These are phyloP conservation scores for Trypanosoma rangeli DNA, from an alignment of 208 protist genomes.

Conservation along the genomic window DNA sequence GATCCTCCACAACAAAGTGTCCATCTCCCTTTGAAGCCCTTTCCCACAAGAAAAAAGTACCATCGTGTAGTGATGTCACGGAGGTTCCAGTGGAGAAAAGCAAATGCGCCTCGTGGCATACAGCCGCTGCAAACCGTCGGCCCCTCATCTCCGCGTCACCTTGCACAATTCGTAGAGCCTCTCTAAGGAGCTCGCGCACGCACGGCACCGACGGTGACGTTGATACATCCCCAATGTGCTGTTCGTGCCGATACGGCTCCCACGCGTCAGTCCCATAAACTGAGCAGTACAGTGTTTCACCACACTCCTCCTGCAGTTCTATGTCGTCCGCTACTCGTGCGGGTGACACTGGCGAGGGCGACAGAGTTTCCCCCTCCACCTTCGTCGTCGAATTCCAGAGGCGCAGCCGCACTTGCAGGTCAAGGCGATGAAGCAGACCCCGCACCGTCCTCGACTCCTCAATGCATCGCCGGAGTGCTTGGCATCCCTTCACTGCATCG, in stretches of 20 bases:
- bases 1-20: background rate
- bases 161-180: slow-evolving; percentile 16
- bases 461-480: slow-evolving; percentile 6
- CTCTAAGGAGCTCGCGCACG: slow-evolving; percentile 14
- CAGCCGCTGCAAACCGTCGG: background rate
- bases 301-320: background rate
- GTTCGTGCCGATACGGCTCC: slow-evolving; percentile 21
- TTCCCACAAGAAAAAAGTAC: background rate
- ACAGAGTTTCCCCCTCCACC: background rate
- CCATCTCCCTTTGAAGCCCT: background rate
- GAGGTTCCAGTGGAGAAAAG: background rate
- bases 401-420: slow-evolving; percentile 23
- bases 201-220: background rate
- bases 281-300: slow-evolving; percentile 6
- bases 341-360: background rate
- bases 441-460: background rate
- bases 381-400: background rate
- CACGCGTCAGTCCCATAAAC: slow-evolving; percentile 29
- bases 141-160: slow-evolving; percentile 15
- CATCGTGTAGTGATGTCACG: background rate
- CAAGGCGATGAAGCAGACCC: slow-evolving; percentile 10
- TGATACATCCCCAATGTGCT: slow-evolving; percentile 13
- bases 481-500: slow-evolving; percentile 21
- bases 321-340: background rate
- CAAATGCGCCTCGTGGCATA: slow-evolving; percentile 6